phyloP scores from a whole-genome alignment of 1,139 yeast genomes.

The Torulaspora globosa region DNA sequence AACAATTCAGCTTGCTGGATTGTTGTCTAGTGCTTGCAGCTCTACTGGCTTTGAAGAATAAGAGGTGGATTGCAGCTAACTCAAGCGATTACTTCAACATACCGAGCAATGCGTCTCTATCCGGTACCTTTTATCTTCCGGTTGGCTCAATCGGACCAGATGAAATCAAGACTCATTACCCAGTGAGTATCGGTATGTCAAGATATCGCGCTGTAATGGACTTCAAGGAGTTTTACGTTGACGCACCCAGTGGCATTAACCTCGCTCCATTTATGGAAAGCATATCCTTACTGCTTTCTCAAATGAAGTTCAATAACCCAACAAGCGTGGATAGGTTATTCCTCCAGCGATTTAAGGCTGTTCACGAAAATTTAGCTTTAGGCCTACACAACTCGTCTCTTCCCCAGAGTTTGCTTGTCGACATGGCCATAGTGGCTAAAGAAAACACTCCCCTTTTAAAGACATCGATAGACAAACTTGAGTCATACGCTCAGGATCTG shows the following conservation, averaged over 20 bases:
- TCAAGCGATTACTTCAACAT: slow-evolving; percentile 14
- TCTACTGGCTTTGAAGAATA: slow-evolving; percentile 20
- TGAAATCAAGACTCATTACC: background rate
- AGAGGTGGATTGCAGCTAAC: slow-evolving; percentile 14
- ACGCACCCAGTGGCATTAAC: slow-evolving; percentile 5
- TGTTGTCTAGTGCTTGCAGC: slow-evolving; percentile 27
- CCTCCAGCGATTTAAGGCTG: slow-evolving; percentile 6
- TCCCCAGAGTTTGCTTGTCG: slow-evolving; percentile 20
- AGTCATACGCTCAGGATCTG: slow-evolving; percentile 17
- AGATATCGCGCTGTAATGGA: slow-evolving; percentile 1
- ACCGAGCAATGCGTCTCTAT: slow-evolving; percentile 15
- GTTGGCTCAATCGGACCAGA: slow-evolving; percentile 3
- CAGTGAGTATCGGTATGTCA: background rate
- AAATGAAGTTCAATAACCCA: slow-evolving; percentile 19
- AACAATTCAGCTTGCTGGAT: slow-evolving; percentile 24
- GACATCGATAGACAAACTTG: slow-evolving; percentile 17
- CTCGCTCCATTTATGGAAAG: slow-evolving; percentile 15
- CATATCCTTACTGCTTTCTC: slow-evolving; percentile 11
- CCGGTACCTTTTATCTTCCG: slow-evolving; percentile 25
- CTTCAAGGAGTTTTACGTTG: slow-evolving; percentile 16
- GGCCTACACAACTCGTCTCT: slow-evolving; percentile 20
- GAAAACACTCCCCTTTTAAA: slow-evolving; percentile 22
- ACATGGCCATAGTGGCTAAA: slow-evolving; percentile 13
- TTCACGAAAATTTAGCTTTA: slow-evolving; percentile 7
- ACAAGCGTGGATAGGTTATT: slow-evolving; percentile 11